Evolutionary conservation across 2,329 filamentous ascomycete genomes (phyloP), one percentile per base, ranked within the genome.

Genomic region (Rosellinia necatrix): DNA sequence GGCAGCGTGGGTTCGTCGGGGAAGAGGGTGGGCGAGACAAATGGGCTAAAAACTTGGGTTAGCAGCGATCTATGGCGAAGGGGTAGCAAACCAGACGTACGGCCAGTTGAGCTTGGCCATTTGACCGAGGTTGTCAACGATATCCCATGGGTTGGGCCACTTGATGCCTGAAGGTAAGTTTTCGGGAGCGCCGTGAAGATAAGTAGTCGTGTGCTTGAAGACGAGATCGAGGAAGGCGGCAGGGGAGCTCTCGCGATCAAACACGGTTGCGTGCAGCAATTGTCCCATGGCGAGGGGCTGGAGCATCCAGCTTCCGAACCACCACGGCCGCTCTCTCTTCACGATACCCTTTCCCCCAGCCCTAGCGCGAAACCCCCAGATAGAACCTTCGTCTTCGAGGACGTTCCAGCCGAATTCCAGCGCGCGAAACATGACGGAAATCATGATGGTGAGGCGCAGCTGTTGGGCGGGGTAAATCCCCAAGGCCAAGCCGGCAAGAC

Each of bases 331-430:
- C 64, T 87, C 82, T 64, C 85, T 81, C 66, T 82, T 82, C 57
- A 88, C 76, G 66, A 74, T 69, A 12, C 74, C 80, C 62, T 78
- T 79, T 24, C 79, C 68, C 8, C 65, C 67, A 3, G 63, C 54
- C 8, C 66, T 64, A 10, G 62, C 24, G 63, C 78, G 78, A 65
- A 75, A 76, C 2, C 83, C 84, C 85, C 85, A 88, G 46, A 88
- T 77, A 66, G 81, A 85, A 6, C 87, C 87, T 37, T 89, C 85
- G 40, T 88, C 85, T 68, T 96, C 90, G 4, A 91, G 81, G 17
- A 87, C 80, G 71, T 96, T 96, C 80, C 92, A 97, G 4, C 84
- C 80, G 64, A 93, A 94, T 70, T 99, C 93, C 32, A 96, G 77
- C 1, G 91, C 90, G 47, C 91, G 83, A 64, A 91, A 93, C 59